Conservation (phyloP, 768 basidiomycete genomes). For the Kwoniella sp. region DNA sequence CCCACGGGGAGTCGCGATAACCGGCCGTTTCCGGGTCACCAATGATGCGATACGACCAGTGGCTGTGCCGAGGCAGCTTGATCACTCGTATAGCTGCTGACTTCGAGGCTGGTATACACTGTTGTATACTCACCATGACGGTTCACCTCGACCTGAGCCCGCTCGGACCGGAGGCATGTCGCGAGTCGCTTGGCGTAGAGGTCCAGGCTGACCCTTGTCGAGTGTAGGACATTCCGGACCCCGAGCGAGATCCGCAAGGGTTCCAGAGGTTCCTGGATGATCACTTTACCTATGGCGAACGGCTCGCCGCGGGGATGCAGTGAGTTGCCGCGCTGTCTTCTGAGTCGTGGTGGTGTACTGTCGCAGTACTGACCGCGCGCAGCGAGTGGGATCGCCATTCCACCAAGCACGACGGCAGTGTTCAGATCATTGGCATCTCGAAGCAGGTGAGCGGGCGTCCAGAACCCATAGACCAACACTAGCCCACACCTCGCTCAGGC, state of each 20-base stretch:
- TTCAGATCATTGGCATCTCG: conserved; percentile 21
- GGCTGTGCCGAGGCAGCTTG: no score
- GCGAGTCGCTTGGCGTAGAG: not conserved
- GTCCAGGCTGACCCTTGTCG: no score
- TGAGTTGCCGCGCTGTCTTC: conserved; percentile 12
- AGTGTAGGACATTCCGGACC: conserved; percentile 30
- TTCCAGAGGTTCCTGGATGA: conserved; percentile 30
- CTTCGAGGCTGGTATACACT: no score
- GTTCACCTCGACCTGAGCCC: conserved; percentile 8
- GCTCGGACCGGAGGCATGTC: conserved; percentile 6
- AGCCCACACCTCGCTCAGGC: conserved; percentile 6
- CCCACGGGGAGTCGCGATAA: no score
- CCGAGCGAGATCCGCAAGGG: conserved; percentile 15
- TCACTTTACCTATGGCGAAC: conserved; percentile 25
- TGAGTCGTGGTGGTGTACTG: not conserved
- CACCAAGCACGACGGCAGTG: conserved; percentile 25
- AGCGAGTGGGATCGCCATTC: conserved; percentile 36
- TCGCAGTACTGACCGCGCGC: not conserved
- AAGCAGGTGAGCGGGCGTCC: conserved; percentile 3
- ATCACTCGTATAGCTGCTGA: no score
- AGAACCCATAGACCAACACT: not conserved
- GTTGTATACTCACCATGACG: no score
- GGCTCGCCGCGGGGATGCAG: conserved; percentile 28
- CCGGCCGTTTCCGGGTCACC: no score
- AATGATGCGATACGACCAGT: no score